These are phyloP conservation scores for Cerioporus squamosus DNA, from an alignment of 1,284 basidiomycete species.

Conservation along the genomic window DNA sequence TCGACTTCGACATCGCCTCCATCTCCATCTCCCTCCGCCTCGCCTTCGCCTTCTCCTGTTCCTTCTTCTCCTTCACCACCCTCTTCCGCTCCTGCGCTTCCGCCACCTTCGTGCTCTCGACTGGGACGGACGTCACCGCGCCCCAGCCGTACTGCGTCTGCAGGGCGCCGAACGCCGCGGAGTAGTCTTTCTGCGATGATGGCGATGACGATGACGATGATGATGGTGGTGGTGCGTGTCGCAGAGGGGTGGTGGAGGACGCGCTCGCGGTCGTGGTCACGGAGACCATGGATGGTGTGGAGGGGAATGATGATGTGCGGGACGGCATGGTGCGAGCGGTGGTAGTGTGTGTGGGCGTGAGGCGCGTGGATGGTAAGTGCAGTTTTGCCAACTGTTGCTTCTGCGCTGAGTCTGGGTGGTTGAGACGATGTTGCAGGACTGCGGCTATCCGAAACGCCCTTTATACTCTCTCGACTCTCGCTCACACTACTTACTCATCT, in stretches of 20 bases:
- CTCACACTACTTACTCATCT: too few species aligned
- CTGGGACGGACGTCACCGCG: background rate
- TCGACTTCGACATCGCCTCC: background rate
- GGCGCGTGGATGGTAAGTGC: background rate
- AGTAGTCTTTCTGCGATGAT: conserved; percentile 5
- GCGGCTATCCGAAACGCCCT: too few species aligned
- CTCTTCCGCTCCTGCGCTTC: background rate
- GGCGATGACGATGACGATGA: background rate
- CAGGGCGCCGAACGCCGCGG: conserved; percentile 3
- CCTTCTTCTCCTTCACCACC: background rate
- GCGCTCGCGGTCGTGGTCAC: conserved; percentile 6
- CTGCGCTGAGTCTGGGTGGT: too few species aligned
- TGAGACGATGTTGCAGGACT: too few species aligned
- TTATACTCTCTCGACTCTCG: too few species aligned
- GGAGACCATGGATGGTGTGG: conserved; percentile 11
- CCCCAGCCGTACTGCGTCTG: conserved; percentile 14
- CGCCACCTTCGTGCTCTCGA: background rate
- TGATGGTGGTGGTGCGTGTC: background rate
- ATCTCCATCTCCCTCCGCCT: background rate
- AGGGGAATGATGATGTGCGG: background rate
- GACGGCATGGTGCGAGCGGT: conserved; percentile 4
- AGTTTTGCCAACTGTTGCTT: too few species aligned
- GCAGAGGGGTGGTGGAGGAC: conserved; percentile 2
- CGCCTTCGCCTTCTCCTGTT: background rate
- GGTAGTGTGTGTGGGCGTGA: too few species aligned